phyloP scores from a whole-genome alignment of 1,139 yeast species.

The Yamadazyma atlantica region DNA sequence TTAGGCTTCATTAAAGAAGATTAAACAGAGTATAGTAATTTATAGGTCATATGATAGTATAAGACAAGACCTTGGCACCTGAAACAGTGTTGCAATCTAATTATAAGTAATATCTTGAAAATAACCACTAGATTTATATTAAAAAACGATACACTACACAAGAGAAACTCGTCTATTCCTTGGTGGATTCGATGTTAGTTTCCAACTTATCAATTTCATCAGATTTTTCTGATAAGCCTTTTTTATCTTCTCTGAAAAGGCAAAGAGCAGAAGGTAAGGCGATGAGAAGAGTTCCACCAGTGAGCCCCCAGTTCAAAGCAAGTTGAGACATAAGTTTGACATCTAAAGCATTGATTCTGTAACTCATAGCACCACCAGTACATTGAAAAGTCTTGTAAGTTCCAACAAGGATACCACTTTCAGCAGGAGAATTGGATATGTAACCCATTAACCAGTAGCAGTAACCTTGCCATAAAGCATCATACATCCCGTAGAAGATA shows the following conservation, averaged over 20 bases:
- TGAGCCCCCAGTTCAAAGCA: slow-evolving; percentile 7
- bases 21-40: too few relatives aligned
- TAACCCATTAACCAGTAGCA: slow-evolving; percentile 41
- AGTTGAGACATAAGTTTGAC: slow-evolving; percentile 3
- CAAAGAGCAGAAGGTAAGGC: slow-evolving; percentile 5
- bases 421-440: slow-evolving; percentile 3
- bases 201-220: not conserved
- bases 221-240: not conserved
- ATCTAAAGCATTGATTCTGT: slow-evolving; percentile 3
- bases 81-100: too few relatives aligned
- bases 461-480: slow-evolving; percentile 55
- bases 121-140: too few relatives aligned
- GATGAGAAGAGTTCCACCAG: slow-evolving; percentile 5
- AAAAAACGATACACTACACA: not conserved
- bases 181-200: not conserved
- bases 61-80: too few relatives aligned
- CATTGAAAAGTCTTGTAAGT: slow-evolving; percentile 4
- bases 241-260: slow-evolving; percentile 1
- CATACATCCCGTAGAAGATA: slow-evolving; percentile 56
- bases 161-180: not conserved
- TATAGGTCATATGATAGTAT: too few relatives aligned
- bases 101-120: too few relatives aligned
- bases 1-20: not conserved
- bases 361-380: slow-evolving; percentile 20
- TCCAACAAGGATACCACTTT: slow-evolving; percentile 2